Evolutionary conservation across 441 rosid species (phyloP).

Genomic region (Breynia disticha): DNA sequence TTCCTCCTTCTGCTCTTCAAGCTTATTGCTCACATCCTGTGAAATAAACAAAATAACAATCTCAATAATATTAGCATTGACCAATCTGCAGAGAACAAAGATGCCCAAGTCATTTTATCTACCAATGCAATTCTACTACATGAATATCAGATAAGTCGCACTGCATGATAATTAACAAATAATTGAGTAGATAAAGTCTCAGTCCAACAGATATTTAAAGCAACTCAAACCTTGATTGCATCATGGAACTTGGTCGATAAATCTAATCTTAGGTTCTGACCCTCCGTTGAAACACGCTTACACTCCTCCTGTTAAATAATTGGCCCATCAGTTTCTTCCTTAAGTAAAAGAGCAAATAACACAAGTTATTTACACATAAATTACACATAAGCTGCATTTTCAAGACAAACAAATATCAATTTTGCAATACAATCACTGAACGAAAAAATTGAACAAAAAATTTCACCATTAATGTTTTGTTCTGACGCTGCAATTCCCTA

Average conservation of each 20-base stretch:
- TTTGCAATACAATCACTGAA: conserved; percentile 6
- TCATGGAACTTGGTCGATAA: conserved; percentile 83
- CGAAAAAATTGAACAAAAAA: conserved; percentile 5
- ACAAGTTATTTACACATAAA: background rate
- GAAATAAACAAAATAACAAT: conserved; percentile 14
- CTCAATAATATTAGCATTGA: background rate
- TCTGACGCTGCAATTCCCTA: conserved; percentile 88
- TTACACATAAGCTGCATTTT: background rate
- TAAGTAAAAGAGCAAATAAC: background rate
- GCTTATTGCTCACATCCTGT: conserved; percentile 79
- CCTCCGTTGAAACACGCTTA: conserved; percentile 75
- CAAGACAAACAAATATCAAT: conserved; percentile 1
- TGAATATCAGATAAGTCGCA: no score
- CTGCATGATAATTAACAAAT: no score
- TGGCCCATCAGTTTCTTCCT: conserved; percentile 8
- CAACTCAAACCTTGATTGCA: conserved; percentile 59
- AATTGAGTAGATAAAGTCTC: no score
- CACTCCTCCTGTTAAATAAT: conserved; percentile 66
- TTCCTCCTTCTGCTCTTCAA: conserved; percentile 86
- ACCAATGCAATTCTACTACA: no score
- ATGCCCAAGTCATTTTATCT: no score
- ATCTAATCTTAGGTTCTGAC: conserved; percentile 78
- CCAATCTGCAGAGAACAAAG: conserved; percentile 2
- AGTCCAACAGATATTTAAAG: no score
- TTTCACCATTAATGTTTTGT: conserved; percentile 79